These are phyloP conservation scores for Pseudogymnoascus sp. DNA, from an alignment of 2,329 filamentous ascomycete genomes.

Conservation along the genomic window DNA sequence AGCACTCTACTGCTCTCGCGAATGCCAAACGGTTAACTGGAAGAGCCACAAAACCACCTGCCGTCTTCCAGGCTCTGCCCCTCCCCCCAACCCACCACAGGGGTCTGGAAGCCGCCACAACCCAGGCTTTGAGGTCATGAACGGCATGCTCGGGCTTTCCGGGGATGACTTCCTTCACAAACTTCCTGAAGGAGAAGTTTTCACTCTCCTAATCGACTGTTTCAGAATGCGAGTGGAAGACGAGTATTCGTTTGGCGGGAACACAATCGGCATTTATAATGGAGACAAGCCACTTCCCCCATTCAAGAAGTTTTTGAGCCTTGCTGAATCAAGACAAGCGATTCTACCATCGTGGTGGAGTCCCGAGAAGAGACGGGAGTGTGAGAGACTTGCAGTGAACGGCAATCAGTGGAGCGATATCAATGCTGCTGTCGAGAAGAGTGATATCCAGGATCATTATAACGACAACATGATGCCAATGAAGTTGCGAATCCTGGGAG, in stretches of 20 bases:
- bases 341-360: constrained; percentile 16
- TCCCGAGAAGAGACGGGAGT: constrained; percentile 13
- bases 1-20: constrained; percentile 21
- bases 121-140: neutral
- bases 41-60: constrained; percentile 23
- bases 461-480: constrained; percentile 14
- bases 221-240: constrained; percentile 17
- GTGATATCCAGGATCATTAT: constrained; percentile 17
- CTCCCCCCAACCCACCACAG: neutral
- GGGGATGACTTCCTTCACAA: constrained; percentile 12
- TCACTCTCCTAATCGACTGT: constrained; percentile 15
- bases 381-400: constrained; percentile 10
- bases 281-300: constrained; percentile 9
- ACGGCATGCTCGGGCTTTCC: constrained; percentile 13
- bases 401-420: constrained; percentile 11
- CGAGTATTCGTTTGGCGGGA: constrained; percentile 12
- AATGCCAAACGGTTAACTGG: constrained; percentile 23
- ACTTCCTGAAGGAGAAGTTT: constrained; percentile 12
- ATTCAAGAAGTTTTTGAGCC: constrained; percentile 16
- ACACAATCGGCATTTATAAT: constrained; percentile 12
- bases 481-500: constrained; percentile 15
- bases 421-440: constrained; percentile 14
- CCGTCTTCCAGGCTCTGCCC: constrained; percentile 22
- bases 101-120: neutral
- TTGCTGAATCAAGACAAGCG: constrained; percentile 13